These are phyloP conservation scores for Dactylellina cionopaga DNA, from an alignment of 2,329 filamentous ascomycete genomes.

Conservation along the genomic window DNA sequence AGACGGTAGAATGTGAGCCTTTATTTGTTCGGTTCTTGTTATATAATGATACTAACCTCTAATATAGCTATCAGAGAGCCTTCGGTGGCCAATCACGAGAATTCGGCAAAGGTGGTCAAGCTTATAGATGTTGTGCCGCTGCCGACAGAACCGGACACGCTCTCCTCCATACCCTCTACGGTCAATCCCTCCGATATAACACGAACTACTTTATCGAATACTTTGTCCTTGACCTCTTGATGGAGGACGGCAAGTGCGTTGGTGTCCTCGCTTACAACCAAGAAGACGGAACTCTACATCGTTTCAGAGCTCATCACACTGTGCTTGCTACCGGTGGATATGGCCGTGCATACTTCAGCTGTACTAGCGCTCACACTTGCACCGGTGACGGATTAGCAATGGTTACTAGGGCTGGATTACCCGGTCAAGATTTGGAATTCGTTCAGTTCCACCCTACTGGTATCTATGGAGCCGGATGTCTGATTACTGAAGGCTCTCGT, in stretches of 20 bases:
- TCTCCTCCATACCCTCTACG: conserved; percentile 97
- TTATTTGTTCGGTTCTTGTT: conserved; percentile 25
- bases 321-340: conserved; percentile 97
- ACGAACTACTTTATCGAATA: conserved; percentile 99
- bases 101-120: conserved; percentile 95
- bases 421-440: conserved; percentile 99
- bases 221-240: conserved; percentile 95
- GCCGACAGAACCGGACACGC: conserved; percentile 96
- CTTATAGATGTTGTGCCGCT: conserved; percentile 95
- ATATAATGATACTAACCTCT: conserved; percentile 50
- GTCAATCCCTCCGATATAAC: conserved; percentile 95
- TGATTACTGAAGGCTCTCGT: conserved; percentile 97
- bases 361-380: conserved; percentile 97
- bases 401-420: conserved; percentile 95
- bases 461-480: conserved; percentile 96
- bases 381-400: conserved; percentile 99
- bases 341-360: conserved; percentile 97
- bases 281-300: conserved; percentile 96
- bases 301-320: conserved; percentile 96
- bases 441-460: conserved; percentile 99
- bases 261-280: conserved; percentile 98
- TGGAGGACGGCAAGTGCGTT: conserved; percentile 96
- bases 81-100: conserved; percentile 98
- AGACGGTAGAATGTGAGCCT: conserved; percentile 91
- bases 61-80: conserved; percentile 85